Evolutionary conservation across 208 protist species (phyloP).

Genomic region (Zelonia costaricensis): DNA sequence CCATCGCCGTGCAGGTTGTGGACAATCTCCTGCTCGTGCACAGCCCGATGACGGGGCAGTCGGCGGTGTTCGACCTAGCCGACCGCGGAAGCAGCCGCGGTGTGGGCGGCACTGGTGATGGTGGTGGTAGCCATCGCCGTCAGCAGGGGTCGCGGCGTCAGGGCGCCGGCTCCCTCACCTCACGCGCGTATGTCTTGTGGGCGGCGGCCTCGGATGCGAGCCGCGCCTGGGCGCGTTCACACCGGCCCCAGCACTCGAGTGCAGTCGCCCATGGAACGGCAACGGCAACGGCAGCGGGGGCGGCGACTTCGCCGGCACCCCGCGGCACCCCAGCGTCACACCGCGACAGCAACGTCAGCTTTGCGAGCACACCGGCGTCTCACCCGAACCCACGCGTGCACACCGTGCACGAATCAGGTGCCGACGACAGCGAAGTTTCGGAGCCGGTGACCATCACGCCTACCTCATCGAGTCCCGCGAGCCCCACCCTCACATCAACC

Average conservation of each 20-base stretch:
- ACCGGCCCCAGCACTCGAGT: not conserved
- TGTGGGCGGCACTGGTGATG: not conserved
- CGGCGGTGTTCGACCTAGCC: conserved; percentile 44
- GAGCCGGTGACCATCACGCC: too few relatives aligned
- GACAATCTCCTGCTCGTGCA: conserved; percentile 62
- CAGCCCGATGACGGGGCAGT: conserved; percentile 8
- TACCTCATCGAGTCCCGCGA: too few relatives aligned
- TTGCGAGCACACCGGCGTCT: not conserved
- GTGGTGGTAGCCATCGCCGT: not conserved
- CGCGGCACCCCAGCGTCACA: not conserved
- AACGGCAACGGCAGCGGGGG: not conserved
- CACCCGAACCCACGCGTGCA: too few relatives aligned
- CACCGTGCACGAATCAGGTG: too few relatives aligned
- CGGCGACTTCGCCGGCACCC: not conserved
- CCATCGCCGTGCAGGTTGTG: conserved; percentile 46
- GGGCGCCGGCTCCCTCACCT: not conserved
- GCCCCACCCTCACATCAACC: too few relatives aligned
- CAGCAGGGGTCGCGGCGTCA: not conserved
- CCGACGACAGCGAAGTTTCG: too few relatives aligned
- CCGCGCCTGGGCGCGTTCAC: not conserved
- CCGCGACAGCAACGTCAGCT: not conserved
- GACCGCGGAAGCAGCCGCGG: conserved; percentile 5
- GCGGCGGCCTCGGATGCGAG: conserved; percentile 3
- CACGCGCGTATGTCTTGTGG: conserved; percentile 1
- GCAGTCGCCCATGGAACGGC: not conserved